Percentiles rank a stretch among this genome's conserved stretches.
Conservation (phyloP, 371 early-diverging fungal species). For the Lichtheimia ornata region DNA sequence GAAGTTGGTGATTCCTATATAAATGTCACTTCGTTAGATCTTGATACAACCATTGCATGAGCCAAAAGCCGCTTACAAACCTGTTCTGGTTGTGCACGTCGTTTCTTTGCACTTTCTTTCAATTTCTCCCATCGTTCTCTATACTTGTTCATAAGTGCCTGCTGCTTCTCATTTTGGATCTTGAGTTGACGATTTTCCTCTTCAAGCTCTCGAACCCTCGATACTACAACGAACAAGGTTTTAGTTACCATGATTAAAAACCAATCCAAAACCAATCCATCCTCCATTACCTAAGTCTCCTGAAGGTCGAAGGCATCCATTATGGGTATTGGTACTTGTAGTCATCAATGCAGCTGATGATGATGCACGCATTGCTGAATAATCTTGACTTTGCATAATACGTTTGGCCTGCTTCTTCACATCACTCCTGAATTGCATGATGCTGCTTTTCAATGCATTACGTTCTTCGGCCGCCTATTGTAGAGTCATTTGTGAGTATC, state of each 20-base stretch:
- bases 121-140: slow-evolving; percentile 87
- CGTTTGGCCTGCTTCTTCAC: slow-evolving; percentile 69
- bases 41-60: too few relatives aligned
- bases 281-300: slow-evolving; percentile 3
- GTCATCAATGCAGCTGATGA: slow-evolving; percentile 17
- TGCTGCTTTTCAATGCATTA: slow-evolving; percentile 72
- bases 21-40: too few relatives aligned
- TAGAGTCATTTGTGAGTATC: too few relatives aligned
- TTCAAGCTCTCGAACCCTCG: slow-evolving; percentile 56
- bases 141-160: slow-evolving; percentile 69
- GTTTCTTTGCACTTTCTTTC: slow-evolving; percentile 82
- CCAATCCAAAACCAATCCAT: neutral
- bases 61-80: too few relatives aligned
- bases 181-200: slow-evolving; percentile 52
- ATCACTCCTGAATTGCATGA: slow-evolving; percentile 77
- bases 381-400: slow-evolving; percentile 45
- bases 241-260: too few relatives aligned
- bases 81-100: slow-evolving; percentile 38
- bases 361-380: slow-evolving; percentile 20
- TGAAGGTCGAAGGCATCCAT: neutral
- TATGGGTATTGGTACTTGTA: slow-evolving; percentile 1
- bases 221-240: slow-evolving; percentile 10
- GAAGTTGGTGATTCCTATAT: too few relatives aligned
- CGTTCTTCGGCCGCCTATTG: slow-evolving; percentile 69
- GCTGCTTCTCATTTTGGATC: slow-evolving; percentile 56